Evolutionary conservation across 2,329 filamentous ascomycete genomes (phyloP).

Genomic region (Ceratocystiopsis brevicomis): DNA sequence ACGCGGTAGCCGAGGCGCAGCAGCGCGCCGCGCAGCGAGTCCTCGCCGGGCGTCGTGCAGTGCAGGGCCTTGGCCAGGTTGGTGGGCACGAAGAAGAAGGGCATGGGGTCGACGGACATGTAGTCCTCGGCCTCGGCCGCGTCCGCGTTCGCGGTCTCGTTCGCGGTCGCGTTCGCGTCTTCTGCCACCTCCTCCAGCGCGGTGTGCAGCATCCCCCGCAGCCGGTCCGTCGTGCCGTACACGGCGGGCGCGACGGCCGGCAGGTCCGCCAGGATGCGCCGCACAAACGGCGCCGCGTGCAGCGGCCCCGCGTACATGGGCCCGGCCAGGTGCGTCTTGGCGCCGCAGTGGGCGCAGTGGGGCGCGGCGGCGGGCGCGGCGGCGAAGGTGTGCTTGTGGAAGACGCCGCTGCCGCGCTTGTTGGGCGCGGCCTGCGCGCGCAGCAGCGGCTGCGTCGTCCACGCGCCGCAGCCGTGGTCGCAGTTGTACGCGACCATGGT

Average conservation of each 20-base stretch:
- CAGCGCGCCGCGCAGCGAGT: conserved; percentile 64
- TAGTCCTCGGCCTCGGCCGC: conserved; percentile 13
- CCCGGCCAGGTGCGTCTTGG: conserved; percentile 70
- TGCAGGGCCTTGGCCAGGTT: conserved; percentile 59
- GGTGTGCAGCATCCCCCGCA: conserved; percentile 81
- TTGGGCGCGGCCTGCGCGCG: conserved; percentile 46
- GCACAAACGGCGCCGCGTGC: conserved; percentile 69
- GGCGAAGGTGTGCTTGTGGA: conserved; percentile 62
- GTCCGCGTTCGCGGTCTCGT: conserved; percentile 49
- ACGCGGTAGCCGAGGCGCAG: conserved; percentile 63
- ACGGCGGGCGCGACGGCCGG: conserved; percentile 44
- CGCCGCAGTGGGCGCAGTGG: conserved; percentile 65
- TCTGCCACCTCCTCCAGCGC: conserved; percentile 55
- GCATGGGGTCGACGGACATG: conserved; percentile 51
- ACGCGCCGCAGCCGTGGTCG: conserved; percentile 78
- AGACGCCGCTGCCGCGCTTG: conserved; percentile 49
- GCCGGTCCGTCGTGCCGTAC: conserved; percentile 63
- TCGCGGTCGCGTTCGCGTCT: conserved; percentile 3
- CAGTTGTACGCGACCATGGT: conserved; percentile 90
- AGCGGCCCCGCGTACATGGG: conserved; percentile 90
- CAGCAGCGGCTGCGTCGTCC: conserved; percentile 64
- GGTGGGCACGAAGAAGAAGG: conserved; percentile 74
- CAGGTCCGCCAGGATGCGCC: conserved; percentile 55
- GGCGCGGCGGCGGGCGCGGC: conserved; percentile 48
- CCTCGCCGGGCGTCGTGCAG: conserved; percentile 60